A percentile compares a stretch with the other conserved stretches of the same genome.
phyloP scores from a whole-genome alignment of 441 rosid species.

The Dalechampia spathulata region DNA sequence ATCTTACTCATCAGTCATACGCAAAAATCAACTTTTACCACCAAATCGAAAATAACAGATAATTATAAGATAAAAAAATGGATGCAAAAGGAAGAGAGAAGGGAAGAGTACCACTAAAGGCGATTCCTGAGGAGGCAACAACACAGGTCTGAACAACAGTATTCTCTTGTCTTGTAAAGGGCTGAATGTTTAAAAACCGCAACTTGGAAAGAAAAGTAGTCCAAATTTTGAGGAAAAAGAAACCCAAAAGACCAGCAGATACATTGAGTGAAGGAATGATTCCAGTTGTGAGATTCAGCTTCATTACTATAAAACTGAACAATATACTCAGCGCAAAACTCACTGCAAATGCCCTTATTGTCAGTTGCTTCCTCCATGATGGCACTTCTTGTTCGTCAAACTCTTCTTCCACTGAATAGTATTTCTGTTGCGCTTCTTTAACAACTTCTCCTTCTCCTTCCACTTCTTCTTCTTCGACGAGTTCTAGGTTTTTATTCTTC shows the following conservation, averaged over 20 bases:
- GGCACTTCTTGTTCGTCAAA: constrained; percentile 52
- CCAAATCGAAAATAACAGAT: background rate
- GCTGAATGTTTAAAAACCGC: constrained; percentile 35
- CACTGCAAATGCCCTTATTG: constrained; percentile 57
- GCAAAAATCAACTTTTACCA: background rate
- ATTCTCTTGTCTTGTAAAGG: constrained; percentile 84
- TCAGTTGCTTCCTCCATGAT: constrained; percentile 62
- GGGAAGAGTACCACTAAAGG: constrained; percentile 57
- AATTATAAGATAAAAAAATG: background rate
- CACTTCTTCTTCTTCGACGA: constrained; percentile 4
- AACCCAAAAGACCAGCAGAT: constrained; percentile 76
- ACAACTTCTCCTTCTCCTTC: constrained; percentile 16
- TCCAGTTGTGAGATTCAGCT: constrained; percentile 75
- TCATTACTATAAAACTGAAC: constrained; percentile 80
- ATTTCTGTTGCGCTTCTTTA: constrained; percentile 18
- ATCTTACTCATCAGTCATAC: too few species aligned
- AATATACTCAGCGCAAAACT: constrained; percentile 59
- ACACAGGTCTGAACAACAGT: constrained; percentile 88
- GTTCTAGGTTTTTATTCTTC: background rate
- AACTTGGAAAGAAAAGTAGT: constrained; percentile 43
- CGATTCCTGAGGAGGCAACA: constrained; percentile 87
- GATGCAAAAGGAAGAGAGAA: background rate
- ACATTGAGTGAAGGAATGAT: constrained; percentile 75
- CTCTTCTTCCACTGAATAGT: constrained; percentile 42
- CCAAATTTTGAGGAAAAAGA: constrained; percentile 76